Evolutionary conservation across 768 basidiomycete species (phyloP).

Genomic region (Suillus fuscotomentosus): DNA sequence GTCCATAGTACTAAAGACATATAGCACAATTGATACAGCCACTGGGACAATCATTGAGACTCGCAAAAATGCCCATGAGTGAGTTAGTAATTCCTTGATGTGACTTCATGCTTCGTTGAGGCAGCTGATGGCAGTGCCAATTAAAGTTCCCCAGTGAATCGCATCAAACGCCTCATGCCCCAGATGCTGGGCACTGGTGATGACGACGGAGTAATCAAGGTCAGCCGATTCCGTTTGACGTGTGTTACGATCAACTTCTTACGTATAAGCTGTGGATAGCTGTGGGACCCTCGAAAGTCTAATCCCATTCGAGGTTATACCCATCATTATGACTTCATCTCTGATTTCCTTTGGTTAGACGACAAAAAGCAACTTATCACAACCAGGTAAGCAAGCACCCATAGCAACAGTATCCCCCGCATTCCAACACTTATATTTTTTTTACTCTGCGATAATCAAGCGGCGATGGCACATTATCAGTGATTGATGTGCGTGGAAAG

Average conservation of each 20-base stretch:
- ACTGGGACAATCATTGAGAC: constrained; percentile 53
- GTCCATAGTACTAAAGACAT: constrained; percentile 15
- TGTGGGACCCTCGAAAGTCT: constrained; percentile 84
- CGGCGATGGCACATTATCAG: constrained; percentile 91
- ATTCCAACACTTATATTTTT: neutral
- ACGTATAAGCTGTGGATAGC: constrained; percentile 39
- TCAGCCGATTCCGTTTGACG: constrained; percentile 26
- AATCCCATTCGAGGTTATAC: constrained; percentile 65
- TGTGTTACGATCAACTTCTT: neutral
- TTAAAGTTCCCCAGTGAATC: constrained; percentile 79
- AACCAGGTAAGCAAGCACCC: constrained; percentile 63
- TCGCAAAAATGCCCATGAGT: constrained; percentile 64
- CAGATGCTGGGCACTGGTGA: constrained; percentile 84
- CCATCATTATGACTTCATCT: constrained; percentile 94
- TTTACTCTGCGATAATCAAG: constrained; percentile 37
- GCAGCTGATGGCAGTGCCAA: constrained; percentile 27
- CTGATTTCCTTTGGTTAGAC: constrained; percentile 84
- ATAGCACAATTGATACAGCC: constrained; percentile 65
- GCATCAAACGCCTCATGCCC: constrained; percentile 68
- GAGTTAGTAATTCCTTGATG: constrained; percentile 29
- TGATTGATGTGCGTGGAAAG: constrained; percentile 86
- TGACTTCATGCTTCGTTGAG: constrained; percentile 23
- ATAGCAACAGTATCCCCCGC: neutral
- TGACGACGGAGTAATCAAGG: constrained; percentile 94
- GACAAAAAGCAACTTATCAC: constrained; percentile 84